These are phyloP conservation scores for Lachnellula arida DNA, from an alignment of 2,329 filamentous ascomycete genomes.

Conservation along the genomic window DNA sequence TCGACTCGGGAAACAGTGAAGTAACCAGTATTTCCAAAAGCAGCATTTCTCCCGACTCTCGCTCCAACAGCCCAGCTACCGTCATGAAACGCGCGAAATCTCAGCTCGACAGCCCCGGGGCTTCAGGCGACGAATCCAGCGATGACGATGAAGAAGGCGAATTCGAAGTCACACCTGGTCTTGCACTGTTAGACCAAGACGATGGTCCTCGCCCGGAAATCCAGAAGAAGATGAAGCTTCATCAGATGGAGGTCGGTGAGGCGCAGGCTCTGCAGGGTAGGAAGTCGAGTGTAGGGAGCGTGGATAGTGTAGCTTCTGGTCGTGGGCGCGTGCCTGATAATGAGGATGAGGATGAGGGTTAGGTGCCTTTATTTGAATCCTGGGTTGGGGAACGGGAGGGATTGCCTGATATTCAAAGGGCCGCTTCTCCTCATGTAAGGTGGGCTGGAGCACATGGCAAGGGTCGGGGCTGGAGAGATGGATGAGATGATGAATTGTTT, in stretches of 20 bases:
- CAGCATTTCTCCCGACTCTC: slow-evolving; percentile 30
- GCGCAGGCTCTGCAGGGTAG: slow-evolving; percentile 43
- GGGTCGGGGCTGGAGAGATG: too few species aligned
- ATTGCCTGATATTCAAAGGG: too few species aligned
- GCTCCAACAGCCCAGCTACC: slow-evolving; percentile 32
- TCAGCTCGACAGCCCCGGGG: slow-evolving; percentile 23
- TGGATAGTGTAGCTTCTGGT: slow-evolving; percentile 14
- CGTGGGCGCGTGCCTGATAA: slow-evolving; percentile 3
- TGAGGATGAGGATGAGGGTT: slow-evolving; percentile 7
- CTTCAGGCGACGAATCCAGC: slow-evolving; percentile 34
- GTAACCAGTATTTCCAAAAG: slow-evolving; percentile 20
- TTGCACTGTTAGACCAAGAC: slow-evolving; percentile 22
- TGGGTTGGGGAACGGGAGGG: too few species aligned
- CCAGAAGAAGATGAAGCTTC: slow-evolving; percentile 47
- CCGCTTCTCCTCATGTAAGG: too few species aligned
- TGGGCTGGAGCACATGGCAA: too few species aligned
- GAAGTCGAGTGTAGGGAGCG: slow-evolving; percentile 22
- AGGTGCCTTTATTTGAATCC: not conserved
- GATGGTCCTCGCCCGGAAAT: slow-evolving; percentile 18
- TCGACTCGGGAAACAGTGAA: slow-evolving; percentile 26
- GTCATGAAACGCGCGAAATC: slow-evolving; percentile 42
- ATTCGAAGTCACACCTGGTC: slow-evolving; percentile 30
- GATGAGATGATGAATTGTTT: too few species aligned
- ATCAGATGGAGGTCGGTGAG: slow-evolving; percentile 57
- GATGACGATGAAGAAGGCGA: slow-evolving; percentile 34